Base-by-base conservation (phyloP, 257 asterid species). In the Penstemon eatonii region DNA sequence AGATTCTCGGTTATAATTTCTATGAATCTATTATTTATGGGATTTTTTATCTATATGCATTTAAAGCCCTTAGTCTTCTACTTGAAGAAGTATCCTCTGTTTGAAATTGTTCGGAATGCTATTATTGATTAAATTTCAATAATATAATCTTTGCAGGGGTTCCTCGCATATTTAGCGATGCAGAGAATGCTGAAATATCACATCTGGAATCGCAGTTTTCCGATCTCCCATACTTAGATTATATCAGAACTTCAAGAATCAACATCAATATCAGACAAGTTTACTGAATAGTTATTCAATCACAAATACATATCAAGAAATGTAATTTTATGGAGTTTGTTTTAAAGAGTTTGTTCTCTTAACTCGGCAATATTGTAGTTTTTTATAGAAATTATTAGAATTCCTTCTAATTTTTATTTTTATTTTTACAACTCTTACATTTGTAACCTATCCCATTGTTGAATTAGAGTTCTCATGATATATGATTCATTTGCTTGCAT, bases 211-310 rank as follows among this genome's bases (percentile, higher is more conserved):
- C 83, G 63, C 84, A 68, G 51, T 85, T 93, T 63, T 64, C 82
- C 1, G 71, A 75, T 71, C 12, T 56, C 39, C 62, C 84, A 13
- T 86, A 73, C 75, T 79, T 86, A 75, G 78, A 85, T 66, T 93
- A 93, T 81, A 74, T 89, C 70, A 78, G 77, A 74, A 80, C 91
- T 53, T 90, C 96, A 50, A 89, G 97, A 83, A 84, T 93, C 85
- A 93, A 93, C 82, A 90, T 93, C 79, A 93, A 93, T 70, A 90
- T 93, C 53, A 84, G 99, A 82, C 99, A 93, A 83, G 97, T 93
- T 54, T 83, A 74, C 75, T 88, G 56, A 79, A 6, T 50, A 5
- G 38, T 19, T 65, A 18, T 47, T 6, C 18, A 8, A 43, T 11
- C 53, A 37, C 11, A 76, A 8, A 50, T 51, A 41, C 43, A 51